These are phyloP conservation scores for Sugiyamaella lignohabitans DNA, from an alignment of 805 yeast species.

Conservation along the genomic window DNA sequence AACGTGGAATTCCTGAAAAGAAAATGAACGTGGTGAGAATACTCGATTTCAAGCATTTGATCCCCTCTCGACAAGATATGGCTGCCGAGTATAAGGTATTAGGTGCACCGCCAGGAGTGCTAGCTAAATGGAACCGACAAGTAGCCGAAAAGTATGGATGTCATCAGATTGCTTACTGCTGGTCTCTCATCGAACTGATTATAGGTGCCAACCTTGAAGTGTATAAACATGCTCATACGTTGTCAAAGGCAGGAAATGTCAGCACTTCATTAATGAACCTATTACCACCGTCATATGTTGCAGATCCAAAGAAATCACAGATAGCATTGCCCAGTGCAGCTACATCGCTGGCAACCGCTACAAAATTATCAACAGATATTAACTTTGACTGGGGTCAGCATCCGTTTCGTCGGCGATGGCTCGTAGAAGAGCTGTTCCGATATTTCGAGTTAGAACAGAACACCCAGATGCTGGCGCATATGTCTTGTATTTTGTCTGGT, in stretches of 20 bases:
- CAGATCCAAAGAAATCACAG: too few relatives aligned
- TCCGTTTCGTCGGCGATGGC: conserved; percentile 66
- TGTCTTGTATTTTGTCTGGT: conserved; percentile 60
- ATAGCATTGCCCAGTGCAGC: too few relatives aligned
- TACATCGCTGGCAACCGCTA: neutral
- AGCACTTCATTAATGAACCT: conserved; percentile 18
- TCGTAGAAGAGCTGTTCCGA: conserved; percentile 51
- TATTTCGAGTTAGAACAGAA: conserved; percentile 62
- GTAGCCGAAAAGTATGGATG: conserved; percentile 62
- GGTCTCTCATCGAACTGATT: conserved; percentile 42
- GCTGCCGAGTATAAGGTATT: conserved; percentile 36
- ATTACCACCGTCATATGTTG: too few relatives aligned
- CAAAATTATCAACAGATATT: neutral
- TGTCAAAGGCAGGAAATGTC: too few relatives aligned
- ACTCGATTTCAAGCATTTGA: conserved; percentile 57
- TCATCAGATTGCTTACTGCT: conserved; percentile 60
- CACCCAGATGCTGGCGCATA: conserved; percentile 85
- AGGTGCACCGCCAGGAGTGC: conserved; percentile 45
- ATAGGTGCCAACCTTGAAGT: neutral
- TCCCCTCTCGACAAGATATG: conserved; percentile 69
- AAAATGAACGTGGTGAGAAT: conserved; percentile 50
- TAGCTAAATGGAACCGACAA: conserved; percentile 63
- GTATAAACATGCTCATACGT: too few relatives aligned
- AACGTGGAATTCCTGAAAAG: conserved; percentile 17
- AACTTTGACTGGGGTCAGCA: conserved; percentile 64